Evolutionary conservation across 768 basidiomycete genomes (phyloP).

Genomic region (Strobilomyces dryophilus): DNA sequence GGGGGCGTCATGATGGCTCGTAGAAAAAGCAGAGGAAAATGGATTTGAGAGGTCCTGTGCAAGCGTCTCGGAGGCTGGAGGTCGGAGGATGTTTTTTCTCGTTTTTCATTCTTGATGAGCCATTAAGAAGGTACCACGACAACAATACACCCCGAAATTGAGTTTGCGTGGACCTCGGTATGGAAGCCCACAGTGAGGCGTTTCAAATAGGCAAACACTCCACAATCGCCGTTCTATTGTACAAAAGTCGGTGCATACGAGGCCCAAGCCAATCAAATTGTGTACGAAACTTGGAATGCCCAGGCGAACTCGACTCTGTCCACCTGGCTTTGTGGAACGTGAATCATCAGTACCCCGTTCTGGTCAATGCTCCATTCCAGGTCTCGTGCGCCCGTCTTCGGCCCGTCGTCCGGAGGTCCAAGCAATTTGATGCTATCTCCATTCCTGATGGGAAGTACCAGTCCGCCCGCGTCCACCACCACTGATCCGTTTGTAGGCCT

Average conservation of each 20-base stretch:
- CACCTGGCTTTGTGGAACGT: conserved; percentile 24
- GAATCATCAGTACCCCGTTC: conserved; percentile 29
- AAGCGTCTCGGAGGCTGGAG: not conserved
- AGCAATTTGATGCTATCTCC: conserved; percentile 44
- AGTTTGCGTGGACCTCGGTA: not conserved
- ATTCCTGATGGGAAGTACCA: conserved; percentile 38
- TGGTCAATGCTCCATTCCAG: conserved; percentile 32
- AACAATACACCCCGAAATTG: conserved; percentile 6
- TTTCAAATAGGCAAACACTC: not conserved
- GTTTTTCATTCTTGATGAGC: not conserved
- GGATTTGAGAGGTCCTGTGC: not conserved
- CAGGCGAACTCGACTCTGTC: conserved; percentile 34
- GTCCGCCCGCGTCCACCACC: conserved; percentile 31
- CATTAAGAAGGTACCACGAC: conserved; percentile 2
- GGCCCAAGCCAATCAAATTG: not conserved
- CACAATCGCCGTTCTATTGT: not conserved
- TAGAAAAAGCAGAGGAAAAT: not conserved
- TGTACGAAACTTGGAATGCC: conserved; percentile 39
- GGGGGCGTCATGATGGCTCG: conserved; percentile 8
- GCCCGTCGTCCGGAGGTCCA: conserved; percentile 19
- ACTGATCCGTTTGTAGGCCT: conserved; percentile 33
- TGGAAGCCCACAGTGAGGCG: not conserved
- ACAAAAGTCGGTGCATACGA: not conserved
- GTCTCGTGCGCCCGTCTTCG: not conserved
- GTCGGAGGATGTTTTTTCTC: not conserved